Evolutionary conservation across 495 filamentous ascomycete species (phyloP), one percentile per base, ranked within the genome.

Genomic region (Aspergillus baeticus): DNA sequence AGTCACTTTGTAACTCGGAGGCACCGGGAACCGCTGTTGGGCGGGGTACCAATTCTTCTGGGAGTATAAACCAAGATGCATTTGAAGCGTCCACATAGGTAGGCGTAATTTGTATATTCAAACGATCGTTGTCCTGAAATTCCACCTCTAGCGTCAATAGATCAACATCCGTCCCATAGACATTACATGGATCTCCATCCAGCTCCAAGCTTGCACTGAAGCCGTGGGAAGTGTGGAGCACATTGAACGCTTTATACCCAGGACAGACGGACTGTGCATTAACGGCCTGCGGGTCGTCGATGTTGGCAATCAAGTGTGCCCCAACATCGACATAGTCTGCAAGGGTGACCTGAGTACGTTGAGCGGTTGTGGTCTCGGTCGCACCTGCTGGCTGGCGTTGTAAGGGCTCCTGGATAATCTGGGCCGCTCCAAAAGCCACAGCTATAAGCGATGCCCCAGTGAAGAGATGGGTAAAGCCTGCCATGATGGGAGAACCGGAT

Each of bases 251-350:
- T 41, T 61, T 82, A 62, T 87, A 87, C 1, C 84, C 84, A 18
- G 84, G 84, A 62, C 84, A 87, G 2, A 84, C 82, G 3, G 76
- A 71, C 67, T 94, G 91, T 2, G 86, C 81, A 67, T 91, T 73
- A 47, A 87, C 72, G 14, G 90, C 89, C 33, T 87, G 43, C 10
- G 88, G 85, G 59, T 92, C 89, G 38, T 84, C 61, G 63, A 92
- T 81, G 63, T 91, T 76, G 34, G 90, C 87, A 22, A 91, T 69
- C 33, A 91, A 57, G 15, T 77, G 72, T 17, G 69, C 78, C 36
- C 87, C 88, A 34, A 69, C 51, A 55, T 85, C 81, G 7, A 79
- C 82, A 35, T 67, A 63, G 13, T 83, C 72, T 7, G 87, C 85
- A 7, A 88, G 73, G 2, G 82, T 85, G 67, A 81, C 86, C 11